Conservation (phyloP, 2,329 filamentous ascomycete genomes). For the Sphaceloma murrayae region DNA sequence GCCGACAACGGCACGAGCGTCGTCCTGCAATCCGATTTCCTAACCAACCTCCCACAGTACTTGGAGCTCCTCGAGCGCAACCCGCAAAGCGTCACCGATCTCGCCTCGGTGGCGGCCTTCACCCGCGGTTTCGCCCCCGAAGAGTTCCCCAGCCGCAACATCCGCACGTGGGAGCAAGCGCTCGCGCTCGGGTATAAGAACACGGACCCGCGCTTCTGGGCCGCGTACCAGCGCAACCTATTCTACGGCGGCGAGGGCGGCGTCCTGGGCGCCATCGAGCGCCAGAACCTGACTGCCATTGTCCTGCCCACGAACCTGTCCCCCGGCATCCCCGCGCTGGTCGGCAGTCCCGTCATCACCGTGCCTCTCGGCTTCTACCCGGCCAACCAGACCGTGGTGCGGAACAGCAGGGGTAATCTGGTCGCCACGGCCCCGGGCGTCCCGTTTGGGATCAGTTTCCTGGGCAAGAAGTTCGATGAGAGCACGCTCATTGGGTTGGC, state of each 20-base stretch:
- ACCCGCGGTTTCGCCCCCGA: constrained; percentile 47
- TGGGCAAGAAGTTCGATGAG: constrained; percentile 53
- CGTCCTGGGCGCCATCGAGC: constrained; percentile 49
- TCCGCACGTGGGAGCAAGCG: constrained; percentile 45
- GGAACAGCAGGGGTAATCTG: constrained; percentile 42
- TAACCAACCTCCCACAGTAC: constrained; percentile 48
- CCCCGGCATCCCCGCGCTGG: constrained; percentile 42
- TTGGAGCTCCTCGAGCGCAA: constrained; percentile 48
- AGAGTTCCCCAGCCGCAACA: constrained; percentile 53
- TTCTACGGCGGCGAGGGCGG: constrained; percentile 51
- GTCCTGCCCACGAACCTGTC: constrained; percentile 48
- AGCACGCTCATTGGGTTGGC: constrained; percentile 53
- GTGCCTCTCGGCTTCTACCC: constrained; percentile 54
- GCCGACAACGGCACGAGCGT: constrained; percentile 33
- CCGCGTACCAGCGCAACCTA: constrained; percentile 44
- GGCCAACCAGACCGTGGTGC: constrained; percentile 37
- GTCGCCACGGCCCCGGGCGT: constrained; percentile 46
- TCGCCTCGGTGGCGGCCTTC: constrained; percentile 46
- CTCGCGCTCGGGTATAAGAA: constrained; percentile 48
- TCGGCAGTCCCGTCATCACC: constrained; percentile 52
- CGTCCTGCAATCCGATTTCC: constrained; percentile 52
- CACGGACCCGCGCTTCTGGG: constrained; percentile 48
- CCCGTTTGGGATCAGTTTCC: constrained; percentile 53
- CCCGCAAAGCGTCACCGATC: constrained; percentile 44
- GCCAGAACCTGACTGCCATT: constrained; percentile 51